These are phyloP conservation scores for Knoxdaviesia proteae DNA, from an alignment of 2,329 filamentous ascomycete species.

Conservation along the genomic window DNA sequence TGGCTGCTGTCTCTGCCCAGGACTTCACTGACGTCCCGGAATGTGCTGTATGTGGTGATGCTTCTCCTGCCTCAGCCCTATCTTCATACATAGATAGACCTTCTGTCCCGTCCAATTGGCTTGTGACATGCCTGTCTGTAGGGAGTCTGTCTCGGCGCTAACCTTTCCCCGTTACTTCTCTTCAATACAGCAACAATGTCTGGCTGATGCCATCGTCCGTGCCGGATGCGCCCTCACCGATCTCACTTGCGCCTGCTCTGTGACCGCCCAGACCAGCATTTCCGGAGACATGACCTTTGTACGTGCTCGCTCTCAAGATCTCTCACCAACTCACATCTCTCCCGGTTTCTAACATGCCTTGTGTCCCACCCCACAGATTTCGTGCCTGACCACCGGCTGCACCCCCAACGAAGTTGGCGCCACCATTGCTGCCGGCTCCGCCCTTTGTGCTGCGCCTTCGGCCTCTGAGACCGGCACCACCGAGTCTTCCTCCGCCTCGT, in stretches of 20 bases:
- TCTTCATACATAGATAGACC: no score
- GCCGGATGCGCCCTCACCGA: slow-evolving; percentile 16
- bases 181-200: slow-evolving; percentile 11
- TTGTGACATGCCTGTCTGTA: no score
- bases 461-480: slow-evolving; percentile 3
- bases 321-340: not conserved
- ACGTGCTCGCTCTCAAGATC: slow-evolving; percentile 8
- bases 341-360: not conserved
- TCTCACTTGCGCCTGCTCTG: slow-evolving; percentile 18
- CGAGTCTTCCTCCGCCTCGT: not conserved
- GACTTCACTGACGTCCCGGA: slow-evolving; percentile 14
- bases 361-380: not conserved
- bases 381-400: slow-evolving; percentile 16
- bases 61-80: no score
- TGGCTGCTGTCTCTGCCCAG: slow-evolving; percentile 14
- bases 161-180: no score
- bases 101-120: no score
- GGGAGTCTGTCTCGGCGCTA: no score
- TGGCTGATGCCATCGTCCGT: slow-evolving; percentile 13
- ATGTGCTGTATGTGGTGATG: slow-evolving; percentile 18
- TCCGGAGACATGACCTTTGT: slow-evolving; percentile 3
- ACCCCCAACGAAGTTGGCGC: slow-evolving; percentile 10
- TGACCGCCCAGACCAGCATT: slow-evolving; percentile 13
- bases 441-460: slow-evolving; percentile 10
- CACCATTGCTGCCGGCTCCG: slow-evolving; percentile 12